Conservation (phyloP, 768 basidiomycete species). For the Podaxis rugospora region DNA sequence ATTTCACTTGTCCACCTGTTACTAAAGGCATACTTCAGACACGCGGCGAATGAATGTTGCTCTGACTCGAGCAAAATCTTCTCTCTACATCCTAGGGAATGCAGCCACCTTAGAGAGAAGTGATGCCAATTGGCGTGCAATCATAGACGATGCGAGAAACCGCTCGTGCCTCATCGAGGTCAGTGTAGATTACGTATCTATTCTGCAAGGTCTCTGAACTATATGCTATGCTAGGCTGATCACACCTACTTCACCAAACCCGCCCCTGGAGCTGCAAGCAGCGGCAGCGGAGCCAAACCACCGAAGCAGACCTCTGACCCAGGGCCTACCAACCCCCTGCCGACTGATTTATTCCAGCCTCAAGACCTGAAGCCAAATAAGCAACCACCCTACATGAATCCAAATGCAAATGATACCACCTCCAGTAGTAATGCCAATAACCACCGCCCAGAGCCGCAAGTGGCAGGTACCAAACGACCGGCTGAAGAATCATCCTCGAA, state of each 20-base stretch:
- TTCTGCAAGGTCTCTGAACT: conserved; percentile 16
- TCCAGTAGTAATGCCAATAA: not conserved
- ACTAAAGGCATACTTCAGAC: conserved; percentile 35
- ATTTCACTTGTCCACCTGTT: conserved; percentile 1
- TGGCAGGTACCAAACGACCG: conserved; percentile 12
- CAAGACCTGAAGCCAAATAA: conserved; percentile 3
- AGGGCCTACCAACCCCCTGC: not conserved
- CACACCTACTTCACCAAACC: conserved; percentile 21
- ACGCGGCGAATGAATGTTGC: conserved; percentile 97
- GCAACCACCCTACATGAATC: not conserved
- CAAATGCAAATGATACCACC: not conserved
- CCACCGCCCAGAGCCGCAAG: conserved; percentile 12
- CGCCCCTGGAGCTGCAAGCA: not conserved
- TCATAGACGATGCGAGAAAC: conserved; percentile 70
- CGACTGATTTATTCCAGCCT: conserved; percentile 2
- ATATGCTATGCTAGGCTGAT: conserved; percentile 18
- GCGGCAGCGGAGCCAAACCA: not conserved
- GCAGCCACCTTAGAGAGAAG: conserved; percentile 86
- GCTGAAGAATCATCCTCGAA: conserved; percentile 12
- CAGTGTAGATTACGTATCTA: conserved; percentile 17
- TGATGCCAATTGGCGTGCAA: conserved; percentile 72
- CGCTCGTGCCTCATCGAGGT: conserved; percentile 66
- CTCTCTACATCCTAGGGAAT: conserved; percentile 91
- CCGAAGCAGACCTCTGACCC: not conserved
- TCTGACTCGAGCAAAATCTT: conserved; percentile 92